Percentiles rank a stretch among this genome's conserved stretches.
These are phyloP conservation scores for Petunia secreta DNA, from an alignment of 257 asterid species.

Conservation along the genomic window DNA sequence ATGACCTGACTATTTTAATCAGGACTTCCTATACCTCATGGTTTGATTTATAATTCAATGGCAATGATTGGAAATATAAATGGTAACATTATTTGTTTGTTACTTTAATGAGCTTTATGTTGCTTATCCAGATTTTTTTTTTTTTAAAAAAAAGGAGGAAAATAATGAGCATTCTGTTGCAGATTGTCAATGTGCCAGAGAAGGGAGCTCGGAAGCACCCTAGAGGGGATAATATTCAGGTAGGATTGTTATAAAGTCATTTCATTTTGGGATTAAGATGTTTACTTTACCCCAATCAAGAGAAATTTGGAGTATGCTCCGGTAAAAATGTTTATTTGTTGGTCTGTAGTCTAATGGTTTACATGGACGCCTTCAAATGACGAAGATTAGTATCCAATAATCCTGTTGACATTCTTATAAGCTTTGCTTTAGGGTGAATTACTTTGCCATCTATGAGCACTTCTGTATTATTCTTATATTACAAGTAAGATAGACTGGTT, in stretches of 20 bases:
- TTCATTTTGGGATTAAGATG: constrained; percentile 17
- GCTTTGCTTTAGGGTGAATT: not conserved
- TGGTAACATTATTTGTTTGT: not conserved
- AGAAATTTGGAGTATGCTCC: not conserved
- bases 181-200: constrained; percentile 99
- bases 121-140: not conserved
- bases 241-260: constrained; percentile 30
- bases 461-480: not conserved
- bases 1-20: constrained; percentile 6
- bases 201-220: constrained; percentile 99
- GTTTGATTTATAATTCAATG: constrained; percentile 15
- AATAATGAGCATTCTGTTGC: constrained; percentile 33
- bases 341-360: not conserved
- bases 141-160: too few species aligned
- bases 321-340: constrained; percentile 5
- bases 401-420: not conserved
- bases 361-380: not conserved
- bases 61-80: constrained; percentile 6
- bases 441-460: not conserved
- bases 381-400: not conserved
- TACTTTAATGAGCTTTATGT: not conserved
- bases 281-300: not conserved
- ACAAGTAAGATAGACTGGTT: not conserved
- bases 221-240: constrained; percentile 99
- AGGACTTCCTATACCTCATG: not conserved